A percentile compares a stretch with the other conserved stretches of the same genome.
Conservation (phyloP, 2,329 filamentous ascomycete genomes). For the Chalara sp. region DNA sequence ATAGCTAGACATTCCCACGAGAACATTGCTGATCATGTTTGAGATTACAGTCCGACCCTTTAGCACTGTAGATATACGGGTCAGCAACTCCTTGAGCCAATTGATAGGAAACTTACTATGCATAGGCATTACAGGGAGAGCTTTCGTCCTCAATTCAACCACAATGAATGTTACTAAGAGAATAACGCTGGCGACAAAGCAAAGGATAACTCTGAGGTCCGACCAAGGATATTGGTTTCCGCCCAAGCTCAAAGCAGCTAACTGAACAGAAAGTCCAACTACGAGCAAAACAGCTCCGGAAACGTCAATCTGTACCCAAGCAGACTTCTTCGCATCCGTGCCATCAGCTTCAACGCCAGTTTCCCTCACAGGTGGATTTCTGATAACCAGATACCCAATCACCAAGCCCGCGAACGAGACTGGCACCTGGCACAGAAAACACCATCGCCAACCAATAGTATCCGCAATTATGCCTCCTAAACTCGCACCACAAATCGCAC, state of each 20-base stretch:
- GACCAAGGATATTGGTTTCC: slow-evolving; percentile 49
- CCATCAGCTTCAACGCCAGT: slow-evolving; percentile 18
- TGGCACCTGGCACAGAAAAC: slow-evolving; percentile 56
- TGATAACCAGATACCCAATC: slow-evolving; percentile 46
- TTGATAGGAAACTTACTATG: slow-evolving; percentile 19
- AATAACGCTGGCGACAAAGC: slow-evolving; percentile 35
- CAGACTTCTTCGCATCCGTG: slow-evolving; percentile 27
- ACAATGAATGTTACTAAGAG: slow-evolving; percentile 39
- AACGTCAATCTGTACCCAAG: slow-evolving; percentile 52
- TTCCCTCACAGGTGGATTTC: slow-evolving; percentile 25
- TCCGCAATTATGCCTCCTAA: slow-evolving; percentile 60
- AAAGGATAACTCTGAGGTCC: slow-evolving; percentile 39
- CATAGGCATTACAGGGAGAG: slow-evolving; percentile 48
- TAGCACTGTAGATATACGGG: slow-evolving; percentile 31
- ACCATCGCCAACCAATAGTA: slow-evolving; percentile 61
- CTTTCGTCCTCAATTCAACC: slow-evolving; percentile 42
- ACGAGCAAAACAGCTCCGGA: slow-evolving; percentile 50
- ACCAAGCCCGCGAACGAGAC: slow-evolving; percentile 48
- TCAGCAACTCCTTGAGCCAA: too few species aligned
- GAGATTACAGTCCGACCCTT: slow-evolving; percentile 46
- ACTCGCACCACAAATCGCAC: slow-evolving; percentile 54
- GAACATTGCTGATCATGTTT: slow-evolving; percentile 52
- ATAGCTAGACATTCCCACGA: slow-evolving; percentile 54
- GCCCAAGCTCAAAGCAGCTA: slow-evolving; percentile 47
- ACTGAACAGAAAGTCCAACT: slow-evolving; percentile 48